Conservation (phyloP, 169 alveolate genomes). For the Theileria orientalis region DNA sequence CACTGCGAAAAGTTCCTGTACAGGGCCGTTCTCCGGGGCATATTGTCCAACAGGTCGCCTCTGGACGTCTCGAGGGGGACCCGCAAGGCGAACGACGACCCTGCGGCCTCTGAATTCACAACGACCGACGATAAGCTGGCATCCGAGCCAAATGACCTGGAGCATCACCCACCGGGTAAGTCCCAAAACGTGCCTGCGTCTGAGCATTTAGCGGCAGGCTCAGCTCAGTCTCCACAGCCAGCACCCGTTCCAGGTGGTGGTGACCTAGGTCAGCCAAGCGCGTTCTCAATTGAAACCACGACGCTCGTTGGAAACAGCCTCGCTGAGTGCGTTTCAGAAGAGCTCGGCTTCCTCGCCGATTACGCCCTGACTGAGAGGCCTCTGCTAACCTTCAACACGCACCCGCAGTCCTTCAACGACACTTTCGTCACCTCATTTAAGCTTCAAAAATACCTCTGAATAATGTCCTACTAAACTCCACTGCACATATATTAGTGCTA, state of each 20-base stretch:
- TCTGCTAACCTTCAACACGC: conserved; percentile 34
- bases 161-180: no score
- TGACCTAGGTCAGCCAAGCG: neutral
- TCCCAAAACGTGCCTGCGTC: no score
- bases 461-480: neutral
- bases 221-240: neutral
- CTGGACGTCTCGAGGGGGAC: conserved; percentile 22
- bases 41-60: conserved; percentile 32
- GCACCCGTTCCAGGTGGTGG: neutral
- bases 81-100: no score
- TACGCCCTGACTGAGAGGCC: conserved; percentile 26
- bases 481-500: neutral
- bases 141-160: no score
- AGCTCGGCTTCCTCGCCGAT: conserved; percentile 1
- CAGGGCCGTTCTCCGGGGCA: conserved; percentile 26
- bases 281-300: conserved; percentile 19
- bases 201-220: conserved; percentile 10
- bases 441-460: neutral
- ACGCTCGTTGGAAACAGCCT: conserved; percentile 55
- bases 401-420: conserved; percentile 58
- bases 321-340: conserved; percentile 12
- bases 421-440: conserved; percentile 39
- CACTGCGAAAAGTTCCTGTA: conserved; percentile 64
- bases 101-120: no score
- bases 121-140: no score